These are phyloP conservation scores for Alnus glutinosa DNA, from an alignment of 306 rosid genomes.

Conservation along the genomic window DNA sequence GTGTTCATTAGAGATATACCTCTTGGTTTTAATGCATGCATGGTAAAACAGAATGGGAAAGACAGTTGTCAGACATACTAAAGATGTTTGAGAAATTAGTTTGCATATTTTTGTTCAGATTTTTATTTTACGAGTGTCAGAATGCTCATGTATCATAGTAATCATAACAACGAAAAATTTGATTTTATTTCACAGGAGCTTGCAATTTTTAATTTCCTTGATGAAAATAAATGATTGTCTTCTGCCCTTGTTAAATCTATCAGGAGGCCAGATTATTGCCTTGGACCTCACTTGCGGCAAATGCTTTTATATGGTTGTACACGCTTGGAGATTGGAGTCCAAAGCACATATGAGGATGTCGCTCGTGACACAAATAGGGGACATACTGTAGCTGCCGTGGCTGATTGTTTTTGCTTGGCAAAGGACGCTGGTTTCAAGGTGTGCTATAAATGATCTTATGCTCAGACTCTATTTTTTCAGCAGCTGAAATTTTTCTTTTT, in stretches of 20 bases:
- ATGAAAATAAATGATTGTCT: neutral
- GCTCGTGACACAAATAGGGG: conserved; percentile 98
- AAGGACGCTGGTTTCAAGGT: conserved; percentile 99
- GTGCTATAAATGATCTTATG: conserved; percentile 18
- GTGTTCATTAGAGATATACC: neutral
- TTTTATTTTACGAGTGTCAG: neutral
- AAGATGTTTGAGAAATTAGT: conserved; percentile 1
- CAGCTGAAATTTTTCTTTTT: neutral
- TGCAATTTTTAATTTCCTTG: neutral
- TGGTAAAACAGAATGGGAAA: neutral
- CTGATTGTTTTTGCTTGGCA: conserved; percentile 92
- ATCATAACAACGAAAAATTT: neutral
- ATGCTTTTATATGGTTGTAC: conserved; percentile 98
- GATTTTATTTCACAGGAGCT: neutral
- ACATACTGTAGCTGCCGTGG: conserved; percentile 94
- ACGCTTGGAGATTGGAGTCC: conserved; percentile 94
- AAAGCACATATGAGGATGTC: conserved; percentile 98
- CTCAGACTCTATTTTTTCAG: neutral
- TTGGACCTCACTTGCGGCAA: conserved; percentile 96
- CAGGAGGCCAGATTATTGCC: conserved; percentile 99
- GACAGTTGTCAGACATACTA: neutral
- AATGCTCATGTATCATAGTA: neutral
- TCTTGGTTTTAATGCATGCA: neutral
- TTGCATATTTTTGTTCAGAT: neutral
- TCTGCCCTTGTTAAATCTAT: conserved; percentile 27